Evolutionary conservation across 805 yeast species (phyloP).

Genomic region (Metschnikowia proteae): DNA sequence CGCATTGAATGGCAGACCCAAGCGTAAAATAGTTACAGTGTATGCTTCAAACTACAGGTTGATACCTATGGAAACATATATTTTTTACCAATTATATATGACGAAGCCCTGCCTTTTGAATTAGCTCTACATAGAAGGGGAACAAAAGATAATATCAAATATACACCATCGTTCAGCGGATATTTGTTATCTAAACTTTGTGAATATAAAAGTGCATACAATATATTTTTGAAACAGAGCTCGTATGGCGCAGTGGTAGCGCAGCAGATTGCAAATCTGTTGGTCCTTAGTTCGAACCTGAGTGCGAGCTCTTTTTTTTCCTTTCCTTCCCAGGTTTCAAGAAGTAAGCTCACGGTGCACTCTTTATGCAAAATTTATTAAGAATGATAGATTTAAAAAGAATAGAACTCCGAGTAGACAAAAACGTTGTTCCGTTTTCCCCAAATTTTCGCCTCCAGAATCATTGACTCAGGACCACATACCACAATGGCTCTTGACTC

Average conservation of each 20-base stretch:
- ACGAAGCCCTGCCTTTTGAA: too few relatives aligned
- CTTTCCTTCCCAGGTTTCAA: slow-evolving; percentile 13
- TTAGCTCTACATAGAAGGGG: too few relatives aligned
- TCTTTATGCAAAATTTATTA: background rate
- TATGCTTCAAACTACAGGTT: too few relatives aligned
- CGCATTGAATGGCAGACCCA: too few relatives aligned
- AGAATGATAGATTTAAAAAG: slow-evolving; percentile 2
- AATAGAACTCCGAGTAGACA: slow-evolving; percentile 38
- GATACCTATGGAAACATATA: too few relatives aligned
- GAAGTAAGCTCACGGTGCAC: too few relatives aligned
- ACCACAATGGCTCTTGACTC: slow-evolving; percentile 51
- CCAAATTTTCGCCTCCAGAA: slow-evolving; percentile 37
- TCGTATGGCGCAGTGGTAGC: slow-evolving; percentile 96
- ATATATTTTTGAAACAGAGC: slow-evolving; percentile 26
- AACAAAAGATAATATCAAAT: too few relatives aligned
- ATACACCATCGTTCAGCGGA: too few relatives aligned
- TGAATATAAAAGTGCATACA: background rate
- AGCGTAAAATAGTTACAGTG: too few relatives aligned
- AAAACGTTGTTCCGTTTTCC: slow-evolving; percentile 34
- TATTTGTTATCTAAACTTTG: too few relatives aligned
- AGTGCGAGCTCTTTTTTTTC: slow-evolving; percentile 64
- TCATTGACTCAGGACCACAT: slow-evolving; percentile 54
- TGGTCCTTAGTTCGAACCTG: slow-evolving; percentile 98
- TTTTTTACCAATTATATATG: too few relatives aligned
- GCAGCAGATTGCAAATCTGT: slow-evolving; percentile 99